Conservation (phyloP, 768 basidiomycete species). For the Pisolithus sp. region DNA sequence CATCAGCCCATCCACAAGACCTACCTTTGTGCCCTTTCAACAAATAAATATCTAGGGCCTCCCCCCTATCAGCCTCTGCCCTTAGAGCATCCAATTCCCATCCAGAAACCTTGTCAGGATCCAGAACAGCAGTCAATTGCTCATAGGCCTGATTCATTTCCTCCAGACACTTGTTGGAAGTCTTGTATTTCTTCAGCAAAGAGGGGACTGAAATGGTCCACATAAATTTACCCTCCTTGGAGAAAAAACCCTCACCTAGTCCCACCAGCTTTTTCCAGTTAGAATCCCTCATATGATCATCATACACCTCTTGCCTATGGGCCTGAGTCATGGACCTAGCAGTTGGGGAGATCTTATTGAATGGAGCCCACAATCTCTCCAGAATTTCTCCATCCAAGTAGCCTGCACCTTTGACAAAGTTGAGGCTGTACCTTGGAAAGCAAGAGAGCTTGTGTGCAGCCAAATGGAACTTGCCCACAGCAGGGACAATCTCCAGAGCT, state of each 20-base stretch:
- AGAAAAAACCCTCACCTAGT: constrained; percentile 11
- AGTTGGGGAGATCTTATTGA: constrained; percentile 23
- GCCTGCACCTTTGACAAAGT: constrained; percentile 23
- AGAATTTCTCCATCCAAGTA: constrained; percentile 29
- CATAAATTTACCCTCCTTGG: not conserved
- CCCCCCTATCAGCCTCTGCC: not conserved
- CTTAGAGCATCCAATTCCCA: constrained; percentile 1
- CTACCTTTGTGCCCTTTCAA: no score
- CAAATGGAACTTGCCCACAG: constrained; percentile 26
- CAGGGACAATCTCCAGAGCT: constrained; percentile 7
- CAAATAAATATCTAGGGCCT: no score
- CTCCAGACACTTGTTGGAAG: not conserved
- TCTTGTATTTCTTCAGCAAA: not conserved
- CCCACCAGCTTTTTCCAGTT: constrained; percentile 29
- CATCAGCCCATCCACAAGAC: no score
- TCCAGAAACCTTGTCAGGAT: not conserved
- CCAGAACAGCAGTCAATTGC: not conserved
- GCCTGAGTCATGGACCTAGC: constrained; percentile 13
- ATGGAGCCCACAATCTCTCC: constrained; percentile 26
- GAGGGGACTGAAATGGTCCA: not conserved
- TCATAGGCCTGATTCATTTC: not conserved
- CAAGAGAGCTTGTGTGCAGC: constrained; percentile 24
- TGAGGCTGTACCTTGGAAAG: constrained; percentile 17
- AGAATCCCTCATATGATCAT: constrained; percentile 28
- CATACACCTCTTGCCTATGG: constrained; percentile 4